Conservation (phyloP, 495 filamentous ascomycete species). For the Neurospora africana region DNA sequence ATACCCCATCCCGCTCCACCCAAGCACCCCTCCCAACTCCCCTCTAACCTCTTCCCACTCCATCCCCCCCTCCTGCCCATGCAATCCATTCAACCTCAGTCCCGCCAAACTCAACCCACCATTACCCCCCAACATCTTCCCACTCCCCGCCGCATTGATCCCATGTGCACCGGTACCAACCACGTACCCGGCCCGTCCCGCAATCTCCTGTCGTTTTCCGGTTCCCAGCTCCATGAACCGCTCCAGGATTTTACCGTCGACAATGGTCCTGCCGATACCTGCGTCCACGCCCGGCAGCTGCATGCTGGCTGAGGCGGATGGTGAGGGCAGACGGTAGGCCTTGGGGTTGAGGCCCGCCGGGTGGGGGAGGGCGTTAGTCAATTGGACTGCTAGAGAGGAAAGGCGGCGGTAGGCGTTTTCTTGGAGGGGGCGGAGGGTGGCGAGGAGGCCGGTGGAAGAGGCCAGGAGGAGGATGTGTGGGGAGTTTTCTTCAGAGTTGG, state of each 20-base stretch:
- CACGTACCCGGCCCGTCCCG: slow-evolving; percentile 41
- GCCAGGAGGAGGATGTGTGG: slow-evolving; percentile 61
- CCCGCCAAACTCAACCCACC: neutral
- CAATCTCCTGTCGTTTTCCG: slow-evolving; percentile 58
- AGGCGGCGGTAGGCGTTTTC: slow-evolving; percentile 78
- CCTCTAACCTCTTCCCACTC: slow-evolving; percentile 17
- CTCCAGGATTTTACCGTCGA: slow-evolving; percentile 41
- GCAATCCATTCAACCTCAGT: neutral
- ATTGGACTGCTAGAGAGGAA: slow-evolving; percentile 67
- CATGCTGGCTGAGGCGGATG: slow-evolving; percentile 10
- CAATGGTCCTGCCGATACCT: slow-evolving; percentile 36
- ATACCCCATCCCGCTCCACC: slow-evolving; percentile 26
- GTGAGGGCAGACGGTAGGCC: slow-evolving; percentile 47
- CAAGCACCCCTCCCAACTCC: slow-evolving; percentile 25
- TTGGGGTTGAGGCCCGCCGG: slow-evolving; percentile 72
- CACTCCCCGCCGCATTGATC: neutral
- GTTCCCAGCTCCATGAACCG: slow-evolving; percentile 63
- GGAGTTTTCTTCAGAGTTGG: slow-evolving; percentile 13
- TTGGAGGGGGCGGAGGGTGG: slow-evolving; percentile 64
- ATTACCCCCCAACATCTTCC: neutral
- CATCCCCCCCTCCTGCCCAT: neutral
- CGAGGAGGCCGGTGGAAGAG: slow-evolving; percentile 61
- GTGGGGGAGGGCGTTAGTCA: slow-evolving; percentile 65
- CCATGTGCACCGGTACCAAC: slow-evolving; percentile 25
- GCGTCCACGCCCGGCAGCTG: slow-evolving; percentile 32